phyloP scores from a whole-genome alignment of 331 rosid species.

The Cydonia oblonga region DNA sequence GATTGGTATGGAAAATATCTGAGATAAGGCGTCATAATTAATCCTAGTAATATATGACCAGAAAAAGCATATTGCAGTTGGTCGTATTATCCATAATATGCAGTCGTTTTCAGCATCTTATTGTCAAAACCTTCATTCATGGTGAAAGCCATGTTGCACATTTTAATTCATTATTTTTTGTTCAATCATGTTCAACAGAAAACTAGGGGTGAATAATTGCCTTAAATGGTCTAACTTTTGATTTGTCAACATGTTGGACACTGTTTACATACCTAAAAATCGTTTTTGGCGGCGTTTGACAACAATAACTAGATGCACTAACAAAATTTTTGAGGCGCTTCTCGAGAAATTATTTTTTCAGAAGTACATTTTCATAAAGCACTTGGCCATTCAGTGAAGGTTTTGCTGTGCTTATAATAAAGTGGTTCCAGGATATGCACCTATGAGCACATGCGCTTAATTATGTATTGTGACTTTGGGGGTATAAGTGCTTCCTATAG shows the following conservation, averaged over 20 bases:
- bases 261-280: not conserved
- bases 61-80: not conserved
- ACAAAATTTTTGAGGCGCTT: no score
- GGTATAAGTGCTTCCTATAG: not conserved
- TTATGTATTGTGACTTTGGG: not conserved
- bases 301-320: no score
- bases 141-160: not conserved
- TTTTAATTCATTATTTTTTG: not conserved
- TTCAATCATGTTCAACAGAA: not conserved
- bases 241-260: not conserved
- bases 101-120: conserved; percentile 1
- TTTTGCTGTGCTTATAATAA: not conserved
- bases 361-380: no score
- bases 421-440: not conserved
- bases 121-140: not conserved
- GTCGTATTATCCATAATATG: not conserved
- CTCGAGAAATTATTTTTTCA: no score
- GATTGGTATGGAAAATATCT: conserved; percentile 2
- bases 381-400: no score
- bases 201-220: not conserved
- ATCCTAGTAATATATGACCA: not conserved
- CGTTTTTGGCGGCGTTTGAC: not conserved
- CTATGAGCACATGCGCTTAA: not conserved
- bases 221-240: not conserved
- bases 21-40: not conserved